Evolutionary conservation across 495 filamentous ascomycete genomes (phyloP), one percentile per base, ranked within the genome.

Genomic region (Talaromyces wortmannii): DNA sequence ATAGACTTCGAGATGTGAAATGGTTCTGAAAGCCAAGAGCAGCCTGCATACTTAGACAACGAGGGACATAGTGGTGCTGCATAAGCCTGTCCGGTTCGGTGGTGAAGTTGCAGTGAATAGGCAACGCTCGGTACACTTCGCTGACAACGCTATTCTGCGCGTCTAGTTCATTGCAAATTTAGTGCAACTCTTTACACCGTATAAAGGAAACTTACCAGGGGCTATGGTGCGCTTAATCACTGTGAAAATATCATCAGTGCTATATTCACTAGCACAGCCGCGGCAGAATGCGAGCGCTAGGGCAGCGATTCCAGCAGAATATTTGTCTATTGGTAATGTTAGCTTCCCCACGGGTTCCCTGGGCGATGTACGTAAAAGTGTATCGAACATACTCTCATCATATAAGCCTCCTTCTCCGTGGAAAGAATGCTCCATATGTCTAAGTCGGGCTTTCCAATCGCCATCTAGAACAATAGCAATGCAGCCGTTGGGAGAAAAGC

Each of bases 221-320:
- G 78, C 74, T 11, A 81, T 59, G 54, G 78, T 75, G 47, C 63
- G 63, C 52, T 67, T 74, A 18, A 84, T 78, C 11, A 86, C 76
- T 31, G 88, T 83, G 30, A 95, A 66, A 16, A 92, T 72, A 63
- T 96, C 91, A 63, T 96, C 91, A 52, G 78, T 86, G 50, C 79
- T 86, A 50, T 72, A 68, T 55, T 81, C 80, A 31, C 69, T 74
- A 46, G 75, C 68, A 69, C 78, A 74, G 44, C 83, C 69, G 52
- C 80, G 66, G 59, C 81, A 75, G 54, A 81, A 85, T 48, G 84
- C 81, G 44, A 86, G 71, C 6, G 81, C 80, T 31, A 88, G 73
- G 30, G 82, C 74, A 5, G 80, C 78, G 57, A 86, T 70, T 4
- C 81, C 80, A 5, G 76, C 72, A 45, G 75, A 78, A 45, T 78